A percentile compares a stretch with the other conserved stretches of the same genome.
phyloP scores from a whole-genome alignment of 805 yeast genomes.

The Barnettozyma populi region DNA sequence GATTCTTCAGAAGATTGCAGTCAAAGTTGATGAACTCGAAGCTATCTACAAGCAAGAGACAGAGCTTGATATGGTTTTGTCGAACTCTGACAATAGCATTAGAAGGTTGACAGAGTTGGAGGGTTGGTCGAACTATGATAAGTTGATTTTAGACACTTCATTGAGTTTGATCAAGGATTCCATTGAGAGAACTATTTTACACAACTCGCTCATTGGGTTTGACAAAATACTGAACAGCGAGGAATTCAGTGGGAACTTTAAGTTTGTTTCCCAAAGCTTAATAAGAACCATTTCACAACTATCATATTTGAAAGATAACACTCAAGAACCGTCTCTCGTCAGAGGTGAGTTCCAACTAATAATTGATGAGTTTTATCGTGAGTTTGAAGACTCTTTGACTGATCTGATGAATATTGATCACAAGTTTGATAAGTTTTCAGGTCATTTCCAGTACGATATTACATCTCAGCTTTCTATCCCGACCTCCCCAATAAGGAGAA shows the following conservation, averaged over 20 bases:
- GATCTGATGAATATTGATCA: constrained; percentile 29
- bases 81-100: constrained; percentile 41
- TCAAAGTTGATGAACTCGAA: constrained; percentile 50
- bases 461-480: constrained; percentile 21
- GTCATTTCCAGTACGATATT: constrained; percentile 17
- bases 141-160: constrained; percentile 35
- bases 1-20: constrained; percentile 31
- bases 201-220: constrained; percentile 48
- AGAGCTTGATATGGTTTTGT: constrained; percentile 48
- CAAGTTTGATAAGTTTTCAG: constrained; percentile 32
- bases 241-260: constrained; percentile 21
- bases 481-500: constrained; percentile 22
- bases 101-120: constrained; percentile 46
- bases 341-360: constrained; percentile 17
- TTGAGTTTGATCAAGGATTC: constrained; percentile 40
- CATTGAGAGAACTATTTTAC: constrained; percentile 48
- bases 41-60: constrained; percentile 39
- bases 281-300: constrained; percentile 13
- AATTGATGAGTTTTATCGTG: constrained; percentile 17
- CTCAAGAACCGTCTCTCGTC: constrained; percentile 9
- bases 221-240: constrained; percentile 39
- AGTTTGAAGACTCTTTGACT: constrained; percentile 25
- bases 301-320: constrained; percentile 11
- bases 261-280: constrained; percentile 14
- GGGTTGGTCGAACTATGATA: constrained; percentile 47